These are phyloP conservation scores for Hyaloscypha bicolor DNA, from an alignment of 495 filamentous ascomycete genomes.

Conservation along the genomic window DNA sequence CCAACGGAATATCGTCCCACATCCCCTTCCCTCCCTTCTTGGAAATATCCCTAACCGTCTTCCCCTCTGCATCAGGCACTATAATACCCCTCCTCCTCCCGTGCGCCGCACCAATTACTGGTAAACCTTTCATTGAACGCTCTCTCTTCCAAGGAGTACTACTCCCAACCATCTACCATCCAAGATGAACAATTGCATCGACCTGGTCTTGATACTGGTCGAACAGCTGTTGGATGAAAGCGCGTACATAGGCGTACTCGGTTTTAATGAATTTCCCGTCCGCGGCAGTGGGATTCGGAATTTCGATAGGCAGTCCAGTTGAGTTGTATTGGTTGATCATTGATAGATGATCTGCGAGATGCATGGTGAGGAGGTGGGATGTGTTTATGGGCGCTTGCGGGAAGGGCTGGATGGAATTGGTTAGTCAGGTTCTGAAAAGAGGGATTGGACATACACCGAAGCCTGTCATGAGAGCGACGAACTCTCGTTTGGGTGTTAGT, in stretches of 20 bases:
- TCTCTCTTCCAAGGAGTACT: slow-evolving; percentile 1
- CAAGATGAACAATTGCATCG: slow-evolving; percentile 1
- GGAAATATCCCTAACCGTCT: slow-evolving; percentile 9
- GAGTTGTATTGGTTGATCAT: neutral
- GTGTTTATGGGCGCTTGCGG: neutral
- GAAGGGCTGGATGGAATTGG: slow-evolving; percentile 3
- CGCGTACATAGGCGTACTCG: neutral
- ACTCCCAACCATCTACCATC: slow-evolving; percentile 11
- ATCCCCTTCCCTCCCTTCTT: slow-evolving; percentile 2
- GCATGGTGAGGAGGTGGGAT: slow-evolving; percentile 3
- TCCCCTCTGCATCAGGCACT: slow-evolving; percentile 2
- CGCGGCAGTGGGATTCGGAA: slow-evolving; percentile 1
- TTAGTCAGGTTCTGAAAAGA: neutral
- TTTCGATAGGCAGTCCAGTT: slow-evolving; percentile 1
- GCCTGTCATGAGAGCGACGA: slow-evolving; percentile 6
- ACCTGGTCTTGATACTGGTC: slow-evolving; percentile 4
- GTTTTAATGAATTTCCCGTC: neutral
- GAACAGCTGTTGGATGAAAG: neutral
- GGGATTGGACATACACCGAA: slow-evolving; percentile 6
- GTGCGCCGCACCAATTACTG: neutral
- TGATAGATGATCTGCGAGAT: neutral
- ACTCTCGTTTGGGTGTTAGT: neutral
- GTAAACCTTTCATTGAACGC: slow-evolving; percentile 7
- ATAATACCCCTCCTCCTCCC: slow-evolving; percentile 7
- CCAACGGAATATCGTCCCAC: slow-evolving; percentile 4